Base-by-base conservation (phyloP, 768 basidiomycete genomes). In the Lentinula sp. region DNA sequence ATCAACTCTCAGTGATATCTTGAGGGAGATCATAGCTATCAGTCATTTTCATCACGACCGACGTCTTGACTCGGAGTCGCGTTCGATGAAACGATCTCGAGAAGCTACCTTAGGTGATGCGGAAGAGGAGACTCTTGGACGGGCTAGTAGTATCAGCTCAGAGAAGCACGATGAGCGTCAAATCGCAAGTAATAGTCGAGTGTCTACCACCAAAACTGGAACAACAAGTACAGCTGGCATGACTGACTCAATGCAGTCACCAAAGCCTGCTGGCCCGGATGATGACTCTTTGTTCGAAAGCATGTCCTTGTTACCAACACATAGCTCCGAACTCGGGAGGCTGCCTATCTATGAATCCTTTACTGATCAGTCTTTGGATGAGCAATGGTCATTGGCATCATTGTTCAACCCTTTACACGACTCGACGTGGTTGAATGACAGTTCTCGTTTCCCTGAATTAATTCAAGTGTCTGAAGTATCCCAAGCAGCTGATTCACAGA, bases 11-110 rank as follows among this genome's bases (percentile, higher is more conserved):
- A 56, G 55, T 31, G 55, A 56, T 16, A 56, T 56, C 23, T 8
- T 56, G 42, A 56, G 23, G 18, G 55, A 56, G 13, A 56, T 56
- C 13, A 56, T 56, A 56, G 39, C 39, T 21, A 56, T 56, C 18
- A 56, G 55, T 56, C 55, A 42, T 5, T 42, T 43, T 31, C 55
- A 42, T 15, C 52, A 53, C 32, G 52, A 37, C 13, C 31, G 18
- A n/a, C 34, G 18, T 13, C 28, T 37, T 34, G 11, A 28, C 32
- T 39, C 7, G 8, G 40, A 23, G 13, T 31, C 40, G 6, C 23
- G 1, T n/a, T 42, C 23, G 10, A 43, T 31, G 37, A 56, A 56
- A 43, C 39, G 55, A 42, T 56, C 55, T 56, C 37, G 23, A 15
- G 40, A 43, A 28, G 55, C 11, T 28, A 37, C 13, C 2, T 5